Evolutionary conservation across 371 early-diverging fungal species (phyloP), one percentile per base, ranked within the genome.

Genomic region (Blakeslea trispora): DNA sequence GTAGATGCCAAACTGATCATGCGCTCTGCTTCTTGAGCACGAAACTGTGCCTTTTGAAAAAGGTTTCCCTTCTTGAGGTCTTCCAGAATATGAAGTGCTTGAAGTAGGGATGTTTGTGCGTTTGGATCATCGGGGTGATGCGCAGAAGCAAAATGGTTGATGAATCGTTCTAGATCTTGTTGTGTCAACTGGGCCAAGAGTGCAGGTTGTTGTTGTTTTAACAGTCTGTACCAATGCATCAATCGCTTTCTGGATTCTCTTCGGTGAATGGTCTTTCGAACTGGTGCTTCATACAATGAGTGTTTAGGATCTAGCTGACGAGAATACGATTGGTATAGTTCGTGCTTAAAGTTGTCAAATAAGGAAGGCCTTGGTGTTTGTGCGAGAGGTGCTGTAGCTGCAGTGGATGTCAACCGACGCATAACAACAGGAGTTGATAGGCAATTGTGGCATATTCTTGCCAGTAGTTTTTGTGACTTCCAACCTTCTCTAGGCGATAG

Each of bases 371-470:
- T 18, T 39, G 45, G 18, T 22, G 46, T 45, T 35, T 22, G n/a
- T 45, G 40, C 18, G 6, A 13, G 45, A 34, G 59, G 11, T 15
- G 52, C 19, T 23, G 35, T 35, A 19, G 59, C 21, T 23, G 41
- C 28, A 22, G 39, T 31, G 17, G 51, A 18, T 60, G 50, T 24
- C 19, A 19, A 19, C 17, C 17, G 31, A 39, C 50, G 34, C 37
- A 37, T 22, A 5, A 28, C 17, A 31, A 15, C 39, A 39, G 50
- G 50, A 39, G 50, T 39, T 6, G 63, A 74, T 17, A 74, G 64
- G 44, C 74, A 74, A 40, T 57, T 63, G 18, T 61, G 63, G 52
- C 74, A 74, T 45, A 59, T 43, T 52, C 63, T 63, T 22, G 64
- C 56, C 46, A 74, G 40, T 31, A 69, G 23, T 42, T 48, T 61